These are phyloP conservation scores for Furcasterigmium sp. DNA, from an alignment of 2,329 filamentous ascomycete species.

Conservation along the genomic window DNA sequence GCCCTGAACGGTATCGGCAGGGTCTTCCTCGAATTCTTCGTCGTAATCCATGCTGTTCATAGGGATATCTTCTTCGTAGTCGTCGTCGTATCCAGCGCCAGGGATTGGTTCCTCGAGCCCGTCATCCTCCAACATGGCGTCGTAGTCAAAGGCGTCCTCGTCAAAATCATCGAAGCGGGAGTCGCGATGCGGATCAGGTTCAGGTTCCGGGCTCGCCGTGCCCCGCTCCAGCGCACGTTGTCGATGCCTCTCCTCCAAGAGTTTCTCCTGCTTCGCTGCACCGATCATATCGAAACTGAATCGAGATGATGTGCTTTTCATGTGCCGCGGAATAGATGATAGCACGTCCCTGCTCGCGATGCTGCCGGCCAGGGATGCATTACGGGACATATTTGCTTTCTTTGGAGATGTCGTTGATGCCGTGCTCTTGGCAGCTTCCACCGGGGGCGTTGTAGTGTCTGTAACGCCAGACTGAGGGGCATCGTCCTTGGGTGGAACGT, in stretches of 20 bases:
- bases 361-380: constrained; percentile 34
- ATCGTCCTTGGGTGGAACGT: constrained; percentile 33
- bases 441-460: constrained; percentile 25
- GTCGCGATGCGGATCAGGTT: constrained; percentile 31
- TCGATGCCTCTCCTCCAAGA: constrained; percentile 68
- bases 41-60: constrained; percentile 12
- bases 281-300: constrained; percentile 81
- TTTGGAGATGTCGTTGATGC: constrained; percentile 21
- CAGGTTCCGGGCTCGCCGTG: constrained; percentile 28
- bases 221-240: constrained; percentile 61
- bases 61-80: constrained; percentile 23
- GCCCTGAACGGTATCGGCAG: not conserved
- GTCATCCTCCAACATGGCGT: constrained; percentile 61
- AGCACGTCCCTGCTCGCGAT: constrained; percentile 37
- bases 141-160: constrained; percentile 55
- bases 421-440: constrained; percentile 23
- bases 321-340: constrained; percentile 53
- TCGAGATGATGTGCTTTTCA: constrained; percentile 72
- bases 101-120: constrained; percentile 64
- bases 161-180: constrained; percentile 58
- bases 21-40: constrained; percentile 13
- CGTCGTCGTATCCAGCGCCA: constrained; percentile 40
- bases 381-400: constrained; percentile 40
- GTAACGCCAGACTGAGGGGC: constrained; percentile 10
- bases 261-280: constrained; percentile 60